These are phyloP conservation scores for Metschnikowia cerradonensis DNA, from an alignment of 805 yeast species.

Conservation along the genomic window DNA sequence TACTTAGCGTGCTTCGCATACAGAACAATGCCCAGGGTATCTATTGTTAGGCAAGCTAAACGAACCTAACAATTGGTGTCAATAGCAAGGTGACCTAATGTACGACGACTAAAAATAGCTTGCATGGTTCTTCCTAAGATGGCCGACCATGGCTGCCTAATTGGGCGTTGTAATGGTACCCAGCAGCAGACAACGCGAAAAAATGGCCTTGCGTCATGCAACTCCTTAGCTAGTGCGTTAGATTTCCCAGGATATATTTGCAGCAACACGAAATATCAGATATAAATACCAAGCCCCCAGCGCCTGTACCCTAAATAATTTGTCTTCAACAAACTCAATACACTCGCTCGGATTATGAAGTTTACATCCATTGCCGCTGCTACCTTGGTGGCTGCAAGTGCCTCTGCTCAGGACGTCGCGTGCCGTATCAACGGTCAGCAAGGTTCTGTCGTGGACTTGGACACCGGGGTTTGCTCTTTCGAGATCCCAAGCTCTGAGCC, in stretches of 20 bases:
- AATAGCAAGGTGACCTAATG: no score
- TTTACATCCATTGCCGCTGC: slow-evolving; percentile 20
- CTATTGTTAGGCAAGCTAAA: neutral
- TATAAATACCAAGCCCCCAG: neutral
- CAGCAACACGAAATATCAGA: neutral
- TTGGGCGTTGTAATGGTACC: neutral
- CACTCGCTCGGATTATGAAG: slow-evolving; percentile 19
- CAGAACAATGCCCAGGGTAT: neutral
- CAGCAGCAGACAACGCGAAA: slow-evolving; percentile 1
- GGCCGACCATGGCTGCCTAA: neutral
- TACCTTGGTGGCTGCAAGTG: slow-evolving; percentile 18
- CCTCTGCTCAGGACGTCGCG: slow-evolving; percentile 32
- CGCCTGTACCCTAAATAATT: neutral
- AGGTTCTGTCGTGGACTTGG: slow-evolving; percentile 36
- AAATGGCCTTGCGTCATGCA: neutral
- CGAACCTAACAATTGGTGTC: no score
- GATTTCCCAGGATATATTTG: neutral
- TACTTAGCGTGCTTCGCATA: neutral
- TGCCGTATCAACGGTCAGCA: slow-evolving; percentile 34
- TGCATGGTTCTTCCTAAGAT: no score
- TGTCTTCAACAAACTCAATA: neutral
- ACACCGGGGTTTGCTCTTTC: slow-evolving; percentile 39
- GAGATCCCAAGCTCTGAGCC: slow-evolving; percentile 28
- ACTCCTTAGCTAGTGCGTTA: neutral
- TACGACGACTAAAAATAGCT: no score